Evolutionary conservation across 2,329 filamentous ascomycete species (phyloP), one percentile per base, ranked within the genome.

Genomic region (Cladorrhinum sp.): DNA sequence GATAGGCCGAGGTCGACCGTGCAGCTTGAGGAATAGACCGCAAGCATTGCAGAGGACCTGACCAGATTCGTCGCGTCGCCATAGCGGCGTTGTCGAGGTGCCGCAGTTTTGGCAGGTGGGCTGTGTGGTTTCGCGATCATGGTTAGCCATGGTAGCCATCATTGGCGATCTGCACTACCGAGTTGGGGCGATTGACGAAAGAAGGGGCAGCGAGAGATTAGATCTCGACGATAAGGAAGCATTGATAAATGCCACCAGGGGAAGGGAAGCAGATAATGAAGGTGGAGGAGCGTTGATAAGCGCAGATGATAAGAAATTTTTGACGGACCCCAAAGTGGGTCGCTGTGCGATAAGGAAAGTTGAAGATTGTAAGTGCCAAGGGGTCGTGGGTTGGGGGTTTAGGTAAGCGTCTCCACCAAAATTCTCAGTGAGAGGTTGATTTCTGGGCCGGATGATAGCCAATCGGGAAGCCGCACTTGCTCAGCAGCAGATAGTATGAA

Each of bases 41-140:
- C 95, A 99, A 71, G 95, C 95, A 79, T 99, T 99, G 86, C 95
- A 99, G 57, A 99, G 89, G 39, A 99, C 94, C 0, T 92, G 90
- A 67, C 95, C 95, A 71, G 89, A 86, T 80, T 99, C 95, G 82
- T 99, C 95, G 79, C 95, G 89, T 70, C 95, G 91, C 95, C 95
- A 99, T 73, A 99, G 80, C 48, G 95, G 95, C 51, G 95, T 99
- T 57, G 93, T 98, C 48, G 92, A 96, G 50, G 95, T 99, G 66
- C 86, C 86, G 78, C 95, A 99, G 76, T 99, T 99, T 75, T 96
- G 91, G 77, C 95, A 99, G 68, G 93, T 91, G 66, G 94, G 93
- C 92, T 98, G 89, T 79, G 86, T 82, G 60, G 80, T 78, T 80
- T 86, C 82, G 76, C 85, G 76, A 67, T 83, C 76, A 71, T 80